A percentile compares a stretch with the other conserved stretches of the same genome.
Evolutionary conservation across 257 asterid species (phyloP).

Genomic region (Solanum megistacrolobum): DNA sequence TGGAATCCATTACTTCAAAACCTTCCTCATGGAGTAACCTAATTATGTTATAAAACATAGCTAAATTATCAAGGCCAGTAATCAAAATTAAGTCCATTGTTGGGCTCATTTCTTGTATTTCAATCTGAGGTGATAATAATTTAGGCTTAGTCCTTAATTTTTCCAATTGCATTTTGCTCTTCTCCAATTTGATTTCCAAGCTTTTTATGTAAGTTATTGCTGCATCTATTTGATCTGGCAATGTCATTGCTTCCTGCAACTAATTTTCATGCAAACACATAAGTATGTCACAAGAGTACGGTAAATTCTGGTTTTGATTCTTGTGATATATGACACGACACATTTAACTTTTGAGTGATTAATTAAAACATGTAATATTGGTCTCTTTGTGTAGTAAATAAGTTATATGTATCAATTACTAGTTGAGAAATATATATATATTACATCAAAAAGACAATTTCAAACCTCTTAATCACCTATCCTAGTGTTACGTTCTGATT

Average conservation of each 20-base stretch:
- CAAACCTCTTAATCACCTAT: background rate
- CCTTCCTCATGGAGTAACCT: conserved; percentile 19
- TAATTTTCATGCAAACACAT: too few relatives aligned
- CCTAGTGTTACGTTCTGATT: background rate
- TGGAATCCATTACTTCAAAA: conserved; percentile 29
- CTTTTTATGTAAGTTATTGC: conserved; percentile 6
- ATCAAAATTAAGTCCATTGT: conserved; percentile 19
- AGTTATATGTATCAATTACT: background rate
- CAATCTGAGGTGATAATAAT: conserved; percentile 15
- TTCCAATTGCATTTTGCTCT: conserved; percentile 21
- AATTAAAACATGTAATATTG: too few relatives aligned
- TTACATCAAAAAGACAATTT: background rate
- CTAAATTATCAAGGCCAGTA: conserved; percentile 14
- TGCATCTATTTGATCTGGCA: too few relatives aligned
- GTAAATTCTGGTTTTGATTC: background rate
- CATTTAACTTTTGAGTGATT: background rate
- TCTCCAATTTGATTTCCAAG: conserved; percentile 21
- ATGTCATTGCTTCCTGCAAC: too few relatives aligned
- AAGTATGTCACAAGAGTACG: background rate
- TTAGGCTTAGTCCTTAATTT: background rate
- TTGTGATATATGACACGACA: background rate
- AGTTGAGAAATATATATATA: too few relatives aligned
- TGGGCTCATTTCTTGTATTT: conserved; percentile 41
- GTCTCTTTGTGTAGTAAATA: background rate
- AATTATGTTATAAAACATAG: conserved; percentile 23